A percentile compares a stretch with the other conserved stretches of the same genome.
Conservation (phyloP, 371 early-diverging fungal species). For the Haplosporangium sp. region DNA sequence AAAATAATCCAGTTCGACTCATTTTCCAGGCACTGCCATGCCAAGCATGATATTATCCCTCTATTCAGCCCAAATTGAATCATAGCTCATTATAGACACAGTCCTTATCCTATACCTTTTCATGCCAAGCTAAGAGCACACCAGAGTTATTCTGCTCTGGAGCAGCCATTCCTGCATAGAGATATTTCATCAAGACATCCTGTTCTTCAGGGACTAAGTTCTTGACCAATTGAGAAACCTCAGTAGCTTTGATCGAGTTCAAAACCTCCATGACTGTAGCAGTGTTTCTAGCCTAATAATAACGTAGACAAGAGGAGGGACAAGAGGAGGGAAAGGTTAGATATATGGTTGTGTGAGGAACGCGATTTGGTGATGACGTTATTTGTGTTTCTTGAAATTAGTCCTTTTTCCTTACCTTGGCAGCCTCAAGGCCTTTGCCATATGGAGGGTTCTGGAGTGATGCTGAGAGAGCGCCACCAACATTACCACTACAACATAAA, state of each 20-base stretch:
- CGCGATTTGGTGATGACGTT: slow-evolving; percentile 1
- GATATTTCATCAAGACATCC: slow-evolving; percentile 90
- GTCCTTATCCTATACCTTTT: slow-evolving; percentile 71
- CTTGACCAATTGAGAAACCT: slow-evolving; percentile 74
- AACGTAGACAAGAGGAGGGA: not conserved
- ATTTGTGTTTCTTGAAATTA: not conserved
- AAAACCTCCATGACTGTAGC: slow-evolving; percentile 86
- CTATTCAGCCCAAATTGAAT: not conserved
- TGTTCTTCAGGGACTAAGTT: slow-evolving; percentile 70
- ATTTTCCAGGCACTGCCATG: not conserved
- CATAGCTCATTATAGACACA: not conserved
- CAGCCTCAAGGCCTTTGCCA: slow-evolving; percentile 72
- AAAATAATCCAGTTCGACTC: not conserved
- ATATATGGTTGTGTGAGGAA: not conserved
- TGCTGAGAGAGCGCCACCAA: slow-evolving; percentile 71
- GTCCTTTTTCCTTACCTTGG: slow-evolving; percentile 70
- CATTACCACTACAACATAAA: slow-evolving; percentile 70
- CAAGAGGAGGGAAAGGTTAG: not conserved
- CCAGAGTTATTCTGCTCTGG: slow-evolving; percentile 89
- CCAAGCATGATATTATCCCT: not conserved
- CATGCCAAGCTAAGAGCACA: slow-evolving; percentile 90
- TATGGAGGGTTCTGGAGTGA: slow-evolving; percentile 90
- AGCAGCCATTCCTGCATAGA: slow-evolving; percentile 89
- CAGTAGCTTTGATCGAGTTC: slow-evolving; percentile 73
- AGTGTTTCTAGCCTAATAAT: slow-evolving; percentile 71